phyloP scores from a whole-genome alignment of 2,329 filamentous ascomycete species.

The Daldinia eschscholtzii region DNA sequence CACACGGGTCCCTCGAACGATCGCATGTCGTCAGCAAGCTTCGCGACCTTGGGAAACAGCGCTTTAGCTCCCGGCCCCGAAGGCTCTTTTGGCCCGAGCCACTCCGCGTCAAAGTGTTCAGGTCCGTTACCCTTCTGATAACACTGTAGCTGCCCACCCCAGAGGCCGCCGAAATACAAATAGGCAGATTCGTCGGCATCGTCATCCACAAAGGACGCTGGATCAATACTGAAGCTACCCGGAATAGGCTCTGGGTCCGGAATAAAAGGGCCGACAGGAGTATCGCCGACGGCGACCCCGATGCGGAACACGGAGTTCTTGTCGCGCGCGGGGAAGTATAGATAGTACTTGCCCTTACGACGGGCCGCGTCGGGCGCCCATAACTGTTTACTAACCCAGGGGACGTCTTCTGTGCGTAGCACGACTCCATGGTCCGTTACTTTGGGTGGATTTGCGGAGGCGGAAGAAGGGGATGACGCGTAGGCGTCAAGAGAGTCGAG shows the following conservation, averaged over 20 bases:
- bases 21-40: slow-evolving; percentile 74
- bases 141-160: slow-evolving; percentile 85
- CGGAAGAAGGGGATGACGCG: slow-evolving; percentile 15
- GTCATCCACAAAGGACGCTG: slow-evolving; percentile 79
- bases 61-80: slow-evolving; percentile 67
- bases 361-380: slow-evolving; percentile 85
- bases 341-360: slow-evolving; percentile 74
- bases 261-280: slow-evolving; percentile 77
- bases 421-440: slow-evolving; percentile 81
- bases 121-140: slow-evolving; percentile 68
- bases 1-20: slow-evolving; percentile 67
- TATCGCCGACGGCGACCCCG: slow-evolving; percentile 74
- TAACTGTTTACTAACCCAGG: slow-evolving; percentile 83
- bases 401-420: slow-evolving; percentile 73
- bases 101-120: slow-evolving; percentile 64
- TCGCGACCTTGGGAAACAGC: slow-evolving; percentile 75
- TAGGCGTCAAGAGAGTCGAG: slow-evolving; percentile 64
- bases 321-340: slow-evolving; percentile 83
- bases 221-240: slow-evolving; percentile 82
- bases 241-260: slow-evolving; percentile 74
- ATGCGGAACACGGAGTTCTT: slow-evolving; percentile 78
- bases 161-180: slow-evolving; percentile 82
- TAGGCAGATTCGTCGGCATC: slow-evolving; percentile 68
- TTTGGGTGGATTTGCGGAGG: slow-evolving; percentile 28
- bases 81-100: slow-evolving; percentile 71